Conservation (phyloP, 139 green algal species). For the Tetradesmus obliquus region DNA sequence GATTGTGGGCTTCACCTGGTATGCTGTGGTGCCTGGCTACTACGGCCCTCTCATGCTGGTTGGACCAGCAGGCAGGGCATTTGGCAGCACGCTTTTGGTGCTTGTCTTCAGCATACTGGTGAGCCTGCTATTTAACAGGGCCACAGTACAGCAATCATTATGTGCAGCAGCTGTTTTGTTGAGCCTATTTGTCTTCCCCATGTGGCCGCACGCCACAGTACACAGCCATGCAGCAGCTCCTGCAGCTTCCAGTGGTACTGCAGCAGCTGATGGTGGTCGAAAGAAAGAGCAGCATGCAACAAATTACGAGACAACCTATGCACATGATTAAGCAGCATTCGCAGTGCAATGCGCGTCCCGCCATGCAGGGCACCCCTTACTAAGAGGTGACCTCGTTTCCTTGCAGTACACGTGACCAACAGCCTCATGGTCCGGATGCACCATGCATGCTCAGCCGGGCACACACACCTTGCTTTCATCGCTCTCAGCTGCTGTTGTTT, state of each 20-base stretch:
- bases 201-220: no score
- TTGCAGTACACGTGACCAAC: no score
- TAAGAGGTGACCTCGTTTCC: no score
- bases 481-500: not conserved
- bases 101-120: conserved; percentile 66
- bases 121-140: conserved; percentile 21
- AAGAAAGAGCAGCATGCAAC: no score
- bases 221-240: not conserved
- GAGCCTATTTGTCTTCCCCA: no score
- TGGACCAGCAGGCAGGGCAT: conserved; percentile 24
- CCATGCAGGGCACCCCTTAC: no score
- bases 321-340: no score
- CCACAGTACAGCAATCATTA: not conserved
- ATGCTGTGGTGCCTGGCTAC: conserved; percentile 64
- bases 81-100: conserved; percentile 48
- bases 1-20: conserved; percentile 76
- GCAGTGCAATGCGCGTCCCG: no score
- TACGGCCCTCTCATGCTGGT: conserved; percentile 59
- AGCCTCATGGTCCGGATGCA: no score
- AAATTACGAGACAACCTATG: no score
- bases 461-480: not conserved
- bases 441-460: no score
- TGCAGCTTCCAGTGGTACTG: not conserved
- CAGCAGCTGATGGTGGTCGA: not conserved
- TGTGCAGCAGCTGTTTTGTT: not conserved